Conservation (phyloP, 129 eudicot species). For the Centella asiatica region DNA sequence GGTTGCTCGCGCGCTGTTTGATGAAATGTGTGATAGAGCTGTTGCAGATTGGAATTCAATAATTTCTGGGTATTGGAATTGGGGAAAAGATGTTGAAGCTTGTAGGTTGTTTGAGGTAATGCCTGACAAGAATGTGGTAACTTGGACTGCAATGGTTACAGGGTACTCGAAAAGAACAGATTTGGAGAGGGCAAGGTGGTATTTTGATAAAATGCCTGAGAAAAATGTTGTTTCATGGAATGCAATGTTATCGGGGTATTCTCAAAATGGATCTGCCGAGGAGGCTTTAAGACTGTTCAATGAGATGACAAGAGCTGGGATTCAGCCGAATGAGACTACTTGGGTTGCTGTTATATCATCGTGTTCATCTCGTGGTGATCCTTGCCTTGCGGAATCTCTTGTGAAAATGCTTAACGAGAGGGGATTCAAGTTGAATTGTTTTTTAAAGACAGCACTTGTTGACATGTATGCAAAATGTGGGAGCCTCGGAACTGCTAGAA, state of each 20-base stretch:
- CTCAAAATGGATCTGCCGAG: conserved; percentile 58
- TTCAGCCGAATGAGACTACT: conserved; percentile 60
- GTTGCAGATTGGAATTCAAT: conserved; percentile 72
- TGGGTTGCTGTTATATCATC: conserved; percentile 69
- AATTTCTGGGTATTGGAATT: conserved; percentile 83
- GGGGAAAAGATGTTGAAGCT: conserved; percentile 57
- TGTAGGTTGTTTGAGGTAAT: conserved; percentile 43
- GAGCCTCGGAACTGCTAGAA: conserved; percentile 48
- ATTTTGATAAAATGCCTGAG: conserved; percentile 63
- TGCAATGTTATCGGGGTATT: conserved; percentile 79
- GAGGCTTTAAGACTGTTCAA: conserved; percentile 41
- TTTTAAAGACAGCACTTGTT: conserved; percentile 63
- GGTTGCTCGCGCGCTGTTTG: conserved; percentile 56
- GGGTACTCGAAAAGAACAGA: conserved; percentile 54
- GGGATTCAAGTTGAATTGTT: conserved; percentile 30
- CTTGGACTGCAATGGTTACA: conserved; percentile 82
- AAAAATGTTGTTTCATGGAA: conserved; percentile 73
- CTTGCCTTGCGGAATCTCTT: conserved; percentile 40
- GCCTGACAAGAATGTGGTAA: conserved; percentile 62
- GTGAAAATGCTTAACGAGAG: conserved; percentile 37
- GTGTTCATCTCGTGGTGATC: conserved; percentile 54
- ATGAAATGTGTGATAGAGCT: conserved; percentile 63
- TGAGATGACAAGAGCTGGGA: conserved; percentile 38
- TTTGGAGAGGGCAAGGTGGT: conserved; percentile 51
- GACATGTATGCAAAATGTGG: conserved; percentile 89